phyloP scores from a whole-genome alignment of 2,329 filamentous ascomycete species.

The Bipolaris oryzae region DNA sequence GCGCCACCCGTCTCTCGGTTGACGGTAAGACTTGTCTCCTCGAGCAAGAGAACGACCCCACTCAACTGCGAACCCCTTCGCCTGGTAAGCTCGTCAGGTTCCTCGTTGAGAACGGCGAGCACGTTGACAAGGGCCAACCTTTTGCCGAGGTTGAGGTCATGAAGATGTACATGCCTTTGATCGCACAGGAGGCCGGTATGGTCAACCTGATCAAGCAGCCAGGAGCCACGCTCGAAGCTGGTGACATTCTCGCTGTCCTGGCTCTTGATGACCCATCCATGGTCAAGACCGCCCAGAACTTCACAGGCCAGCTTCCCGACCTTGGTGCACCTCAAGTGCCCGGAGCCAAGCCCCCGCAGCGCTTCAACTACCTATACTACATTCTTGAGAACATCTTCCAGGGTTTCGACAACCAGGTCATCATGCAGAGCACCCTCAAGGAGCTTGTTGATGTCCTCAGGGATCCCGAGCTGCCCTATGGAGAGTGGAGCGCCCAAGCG shows the following conservation, averaged over 20 bases:
- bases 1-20: conserved; percentile 91
- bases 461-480: conserved; percentile 88
- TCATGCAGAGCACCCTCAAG: conserved; percentile 86
- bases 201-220: conserved; percentile 99
- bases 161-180: conserved; percentile 99
- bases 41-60: conserved; percentile 98
- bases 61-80: conserved; percentile 90
- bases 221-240: conserved; percentile 94
- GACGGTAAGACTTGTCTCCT: conserved; percentile 98
- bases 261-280: conserved; percentile 93
- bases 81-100: conserved; percentile 99
- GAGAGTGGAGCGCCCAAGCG: conserved; percentile 95
- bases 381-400: conserved; percentile 86
- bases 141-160: conserved; percentile 99
- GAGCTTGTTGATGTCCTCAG: conserved; percentile 90
- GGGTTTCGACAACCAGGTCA: conserved; percentile 96
- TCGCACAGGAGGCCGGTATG: conserved; percentile 92
- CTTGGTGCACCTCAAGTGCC: conserved; percentile 85
- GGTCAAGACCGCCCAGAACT: conserved; percentile 95
- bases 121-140: conserved; percentile 88
- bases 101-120: conserved; percentile 91
- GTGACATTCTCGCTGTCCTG: conserved; percentile 97
- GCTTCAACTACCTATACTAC: conserved; percentile 76
- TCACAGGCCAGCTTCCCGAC: conserved; percentile 86
- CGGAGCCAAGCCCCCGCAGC: conserved; percentile 89